Evolutionary conservation across 768 basidiomycete species (phyloP).

Genomic region (Russula virescens): DNA sequence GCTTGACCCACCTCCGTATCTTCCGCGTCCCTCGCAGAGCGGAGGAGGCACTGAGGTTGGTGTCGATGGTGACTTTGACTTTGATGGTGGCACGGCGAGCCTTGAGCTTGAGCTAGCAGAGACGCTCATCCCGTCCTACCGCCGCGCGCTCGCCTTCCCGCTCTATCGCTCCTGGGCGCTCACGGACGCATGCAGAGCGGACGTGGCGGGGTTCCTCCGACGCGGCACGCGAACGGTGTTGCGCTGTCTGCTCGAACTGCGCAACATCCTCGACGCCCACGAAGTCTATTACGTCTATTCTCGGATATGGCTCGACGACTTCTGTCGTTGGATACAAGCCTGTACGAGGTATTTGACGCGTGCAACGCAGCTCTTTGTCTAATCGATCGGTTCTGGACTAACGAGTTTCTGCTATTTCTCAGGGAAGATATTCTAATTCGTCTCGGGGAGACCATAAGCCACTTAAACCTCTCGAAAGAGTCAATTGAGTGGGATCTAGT

Average conservation of each 20-base stretch:
- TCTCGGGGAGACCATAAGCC: slow-evolving; percentile 41
- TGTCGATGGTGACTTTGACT: background rate
- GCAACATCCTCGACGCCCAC: slow-evolving; percentile 69
- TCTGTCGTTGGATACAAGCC: slow-evolving; percentile 73
- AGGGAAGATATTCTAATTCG: slow-evolving; percentile 54
- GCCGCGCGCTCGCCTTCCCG: slow-evolving; percentile 70
- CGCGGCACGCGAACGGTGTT: slow-evolving; percentile 58
- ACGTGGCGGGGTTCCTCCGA: slow-evolving; percentile 52
- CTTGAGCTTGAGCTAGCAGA: slow-evolving; percentile 36
- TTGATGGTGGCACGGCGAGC: background rate
- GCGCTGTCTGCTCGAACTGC: slow-evolving; percentile 66
- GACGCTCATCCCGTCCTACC: slow-evolving; percentile 57
- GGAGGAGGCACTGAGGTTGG: no score
- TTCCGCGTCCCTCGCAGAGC: background rate
- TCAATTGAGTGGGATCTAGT: slow-evolving; percentile 68
- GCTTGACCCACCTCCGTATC: slow-evolving; percentile 63
- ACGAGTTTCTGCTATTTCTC: background rate
- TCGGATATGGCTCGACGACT: slow-evolving; percentile 83
- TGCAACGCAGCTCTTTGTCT: background rate
- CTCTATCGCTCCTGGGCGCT: slow-evolving; percentile 74
- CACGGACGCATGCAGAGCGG: slow-evolving; percentile 59
- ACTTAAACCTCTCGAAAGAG: slow-evolving; percentile 44
- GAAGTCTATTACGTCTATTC: slow-evolving; percentile 87
- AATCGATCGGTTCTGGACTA: background rate
- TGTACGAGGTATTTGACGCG: slow-evolving; percentile 48